phyloP scores from a whole-genome alignment of 768 basidiomycete species.

The Phlegmacium glaucopus region DNA sequence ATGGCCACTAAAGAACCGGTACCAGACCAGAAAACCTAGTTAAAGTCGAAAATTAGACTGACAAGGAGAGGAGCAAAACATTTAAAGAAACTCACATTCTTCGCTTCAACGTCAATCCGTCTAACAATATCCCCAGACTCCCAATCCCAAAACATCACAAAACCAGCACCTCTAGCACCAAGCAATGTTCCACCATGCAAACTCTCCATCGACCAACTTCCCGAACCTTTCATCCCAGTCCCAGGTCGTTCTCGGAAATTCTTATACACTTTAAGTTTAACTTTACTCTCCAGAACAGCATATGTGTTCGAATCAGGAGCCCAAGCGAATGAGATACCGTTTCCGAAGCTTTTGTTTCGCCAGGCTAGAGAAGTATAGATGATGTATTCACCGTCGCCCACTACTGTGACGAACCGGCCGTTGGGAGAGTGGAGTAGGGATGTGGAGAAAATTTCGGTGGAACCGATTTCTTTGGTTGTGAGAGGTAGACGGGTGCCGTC shows the following conservation, averaged over 20 bases:
- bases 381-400: too few species aligned
- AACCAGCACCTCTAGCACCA: conserved; percentile 70
- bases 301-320: too few species aligned
- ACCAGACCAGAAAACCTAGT: conserved; percentile 85
- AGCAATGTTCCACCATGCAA: conserved; percentile 83
- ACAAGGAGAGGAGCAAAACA: too few species aligned
- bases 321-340: too few species aligned
- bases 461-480: conserved; percentile 84
- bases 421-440: conserved; percentile 87
- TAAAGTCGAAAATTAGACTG: too few species aligned
- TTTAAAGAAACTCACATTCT: conserved; percentile 89
- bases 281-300: too few species aligned
- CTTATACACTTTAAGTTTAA: conserved; percentile 80
- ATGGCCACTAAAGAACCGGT: conserved; percentile 96
- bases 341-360: too few species aligned
- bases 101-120: conserved; percentile 99
- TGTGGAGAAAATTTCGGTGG: conserved; percentile 88
- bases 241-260: conserved; percentile 84
- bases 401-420: conserved; percentile 94
- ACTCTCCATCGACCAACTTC: conserved; percentile 79
- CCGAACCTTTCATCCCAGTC: conserved; percentile 66
- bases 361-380: too few species aligned
- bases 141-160: too few species aligned
- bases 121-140: too few species aligned
- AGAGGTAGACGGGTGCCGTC: conserved; percentile 82